A percentile compares a stretch with the other conserved stretches of the same genome.
phyloP scores from a whole-genome alignment of 148 eudicot species.

The Rhododendron simsii region DNA sequence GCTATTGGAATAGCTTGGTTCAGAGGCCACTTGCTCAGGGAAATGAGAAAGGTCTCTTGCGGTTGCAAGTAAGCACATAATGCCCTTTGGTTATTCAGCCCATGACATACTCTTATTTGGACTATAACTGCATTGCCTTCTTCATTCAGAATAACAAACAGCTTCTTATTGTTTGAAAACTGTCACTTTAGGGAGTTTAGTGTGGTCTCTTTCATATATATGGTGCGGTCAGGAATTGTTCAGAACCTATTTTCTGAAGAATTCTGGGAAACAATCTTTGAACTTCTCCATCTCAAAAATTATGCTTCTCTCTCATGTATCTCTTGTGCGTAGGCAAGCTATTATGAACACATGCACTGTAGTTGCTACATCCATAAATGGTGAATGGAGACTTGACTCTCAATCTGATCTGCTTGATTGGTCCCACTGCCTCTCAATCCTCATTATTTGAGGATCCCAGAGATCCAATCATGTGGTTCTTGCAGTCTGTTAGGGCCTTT shows the following conservation, averaged over 20 bases:
- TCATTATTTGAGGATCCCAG: neutral
- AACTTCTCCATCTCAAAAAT: neutral
- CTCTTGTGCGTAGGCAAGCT: too few species aligned
- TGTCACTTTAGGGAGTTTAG: neutral
- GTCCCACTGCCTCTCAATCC: neutral
- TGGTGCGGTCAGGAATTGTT: neutral
- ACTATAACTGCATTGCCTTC: neutral
- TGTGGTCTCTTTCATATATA: neutral
- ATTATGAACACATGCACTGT: neutral
- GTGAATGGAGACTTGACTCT: neutral
- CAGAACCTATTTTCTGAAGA: neutral
- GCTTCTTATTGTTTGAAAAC: neutral
- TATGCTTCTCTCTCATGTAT: neutral
- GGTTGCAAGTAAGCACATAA: constrained; percentile 66
- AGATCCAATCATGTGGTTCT: neutral
- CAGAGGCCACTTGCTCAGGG: constrained; percentile 75
- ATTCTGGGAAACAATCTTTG: neutral
- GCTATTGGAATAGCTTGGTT: constrained; percentile 75
- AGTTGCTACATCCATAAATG: neutral
- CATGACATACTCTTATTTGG: neutral
- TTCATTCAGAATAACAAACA: neutral
- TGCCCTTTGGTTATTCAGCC: neutral
- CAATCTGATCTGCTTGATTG: neutral
- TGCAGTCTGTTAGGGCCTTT: neutral
- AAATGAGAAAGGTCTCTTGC: constrained; percentile 50